Evolutionary conservation across 495 filamentous ascomycete genomes (phyloP).

Genomic region (Symbiotaphrina buchneri): DNA sequence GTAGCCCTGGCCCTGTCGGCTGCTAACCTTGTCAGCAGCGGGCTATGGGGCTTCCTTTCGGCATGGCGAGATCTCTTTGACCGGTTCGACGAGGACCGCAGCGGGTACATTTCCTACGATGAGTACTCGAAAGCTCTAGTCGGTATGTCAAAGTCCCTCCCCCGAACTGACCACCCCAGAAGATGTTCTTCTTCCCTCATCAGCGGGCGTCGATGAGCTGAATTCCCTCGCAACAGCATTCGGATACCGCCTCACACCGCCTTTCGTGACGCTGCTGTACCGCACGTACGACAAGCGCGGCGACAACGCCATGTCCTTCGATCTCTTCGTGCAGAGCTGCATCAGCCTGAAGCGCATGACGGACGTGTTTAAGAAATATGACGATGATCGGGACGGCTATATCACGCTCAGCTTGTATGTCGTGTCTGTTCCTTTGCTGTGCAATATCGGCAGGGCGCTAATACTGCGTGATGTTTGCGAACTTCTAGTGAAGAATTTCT

Average conservation of each 20-base stretch:
- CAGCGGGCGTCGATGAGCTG: not conserved
- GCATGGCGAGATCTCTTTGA: slow-evolving; percentile 90
- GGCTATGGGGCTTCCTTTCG: slow-evolving; percentile 83
- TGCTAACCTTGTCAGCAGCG: slow-evolving; percentile 14
- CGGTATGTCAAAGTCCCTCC: slow-evolving; percentile 1
- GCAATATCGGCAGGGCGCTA: no score
- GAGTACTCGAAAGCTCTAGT: slow-evolving; percentile 85
- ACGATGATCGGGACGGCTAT: slow-evolving; percentile 86
- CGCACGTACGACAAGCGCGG: slow-evolving; percentile 32
- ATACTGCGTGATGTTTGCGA: not conserved
- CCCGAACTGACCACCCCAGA: not conserved
- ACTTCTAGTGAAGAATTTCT: slow-evolving; percentile 38
- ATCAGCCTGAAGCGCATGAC: slow-evolving; percentile 96
- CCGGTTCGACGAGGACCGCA: slow-evolving; percentile 76
- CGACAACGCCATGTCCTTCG: slow-evolving; percentile 66
- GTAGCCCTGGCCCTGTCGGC: not conserved
- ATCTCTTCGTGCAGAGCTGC: slow-evolving; percentile 94
- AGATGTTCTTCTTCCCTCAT: no score
- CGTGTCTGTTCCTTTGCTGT: not conserved
- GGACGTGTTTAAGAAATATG: slow-evolving; percentile 97
- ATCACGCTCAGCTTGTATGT: slow-evolving; percentile 48
- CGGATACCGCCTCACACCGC: slow-evolving; percentile 69
- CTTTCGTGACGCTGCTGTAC: slow-evolving; percentile 70
- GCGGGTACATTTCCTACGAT: slow-evolving; percentile 61
- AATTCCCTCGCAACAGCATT: slow-evolving; percentile 30